phyloP scores from a whole-genome alignment of 176 grass and related monocot genomes.

The Phoenix roebelenii region DNA sequence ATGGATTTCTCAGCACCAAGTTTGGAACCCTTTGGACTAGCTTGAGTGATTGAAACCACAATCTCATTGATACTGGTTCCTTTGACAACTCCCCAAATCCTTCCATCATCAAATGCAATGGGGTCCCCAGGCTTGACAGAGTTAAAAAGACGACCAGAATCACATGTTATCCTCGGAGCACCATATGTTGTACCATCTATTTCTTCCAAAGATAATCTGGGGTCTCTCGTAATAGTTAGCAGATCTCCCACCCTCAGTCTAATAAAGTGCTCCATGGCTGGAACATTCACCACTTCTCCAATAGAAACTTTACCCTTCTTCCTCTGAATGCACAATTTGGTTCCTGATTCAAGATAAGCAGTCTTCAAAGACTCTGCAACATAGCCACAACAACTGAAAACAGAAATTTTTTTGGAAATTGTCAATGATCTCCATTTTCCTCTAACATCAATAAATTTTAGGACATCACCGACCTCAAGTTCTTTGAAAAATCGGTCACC shows the following conservation, averaged over 20 bases:
- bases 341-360: constrained; percentile 9
- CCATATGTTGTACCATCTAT: background rate
- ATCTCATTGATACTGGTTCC: constrained; percentile 13
- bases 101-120: constrained; percentile 24
- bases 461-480: background rate
- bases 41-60: constrained; percentile 4
- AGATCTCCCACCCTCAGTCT: constrained; percentile 3
- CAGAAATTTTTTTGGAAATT: background rate
- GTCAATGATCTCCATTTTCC: constrained; percentile 4
- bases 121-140: constrained; percentile 15
- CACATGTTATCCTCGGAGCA: constrained; percentile 10
- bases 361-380: constrained; percentile 9
- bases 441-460: constrained; percentile 14
- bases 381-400: constrained; percentile 1
- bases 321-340: constrained; percentile 8
- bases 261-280: constrained; percentile 4
- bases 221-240: constrained; percentile 17
- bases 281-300: constrained; percentile 12
- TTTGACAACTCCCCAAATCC: constrained; percentile 12
- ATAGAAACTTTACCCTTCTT: constrained; percentile 3
- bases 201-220: background rate
- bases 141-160: constrained; percentile 8
- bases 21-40: constrained; percentile 16
- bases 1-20: constrained; percentile 19
- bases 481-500: constrained; percentile 1